Evolutionary conservation across 2,329 filamentous ascomycete species (phyloP), one percentile per base, ranked within the genome.

Genomic region (Phaeomoniella chlamydospora): DNA sequence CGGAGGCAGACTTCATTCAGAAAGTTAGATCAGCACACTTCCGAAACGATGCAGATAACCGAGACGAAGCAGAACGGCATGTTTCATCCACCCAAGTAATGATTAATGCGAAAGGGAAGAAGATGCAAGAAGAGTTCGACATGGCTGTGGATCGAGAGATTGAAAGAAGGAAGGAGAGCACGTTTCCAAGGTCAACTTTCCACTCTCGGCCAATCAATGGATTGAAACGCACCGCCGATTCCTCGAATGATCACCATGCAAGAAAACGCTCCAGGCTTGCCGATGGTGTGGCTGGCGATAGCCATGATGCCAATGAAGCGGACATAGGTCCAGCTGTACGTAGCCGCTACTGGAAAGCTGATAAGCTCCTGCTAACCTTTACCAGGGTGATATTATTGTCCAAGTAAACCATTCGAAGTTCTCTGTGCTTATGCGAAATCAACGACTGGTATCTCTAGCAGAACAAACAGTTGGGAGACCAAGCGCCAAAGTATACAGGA

Each of bases 91-190:
- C 65, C 12, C 48, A 67, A 16, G 74, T 70, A 39, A 59, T 65
- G 5, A 62, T 64, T 31, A 64, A 66, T 19, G 57, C 73, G 10
- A 74, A 70, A 34, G 76, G 75, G 17, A 64, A 66, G 2, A 87
- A 82, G 53, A 72, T 77, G 43, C 80, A 79, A 42, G 64, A 67
- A 2, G 73, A 79, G 19, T 69, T 77, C 30, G 67, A 72, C 29
- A 56, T 58, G n/a, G 66, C 65, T 36, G 66, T 81, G 18, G 60
- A 67, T 49, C 63, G 67, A 39, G 64, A 73, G 43, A 56, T 65
- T 40, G 62, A 64, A 39, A 56, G 54, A 16, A 53, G 72, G 16
- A 74, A 74, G 50, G 32, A 34, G 11, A 18, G 32, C 18, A 31
- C 18, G n/a, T 18, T 32, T 16, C 15, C 16, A 18, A 29, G 15